These are phyloP conservation scores for Mikania micrantha DNA, from an alignment of 129 eudicot genomes.

Conservation along the genomic window DNA sequence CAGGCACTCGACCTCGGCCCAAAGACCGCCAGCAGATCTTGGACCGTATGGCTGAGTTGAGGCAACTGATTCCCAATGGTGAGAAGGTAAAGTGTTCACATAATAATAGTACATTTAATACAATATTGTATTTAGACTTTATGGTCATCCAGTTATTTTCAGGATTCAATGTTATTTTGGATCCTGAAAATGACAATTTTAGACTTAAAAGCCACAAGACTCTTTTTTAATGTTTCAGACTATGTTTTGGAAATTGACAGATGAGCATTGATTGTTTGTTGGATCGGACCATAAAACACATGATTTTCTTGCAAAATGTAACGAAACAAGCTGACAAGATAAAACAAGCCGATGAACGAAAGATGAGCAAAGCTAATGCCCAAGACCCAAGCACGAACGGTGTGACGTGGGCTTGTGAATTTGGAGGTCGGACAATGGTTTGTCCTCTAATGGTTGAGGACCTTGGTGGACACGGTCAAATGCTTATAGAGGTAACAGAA, in stretches of 20 bases:
- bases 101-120: not conserved
- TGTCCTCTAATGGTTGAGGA: constrained; percentile 83
- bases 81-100: constrained; percentile 49
- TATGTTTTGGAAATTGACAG: constrained; percentile 30
- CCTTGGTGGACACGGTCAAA: constrained; percentile 64
- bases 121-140: constrained; percentile 2
- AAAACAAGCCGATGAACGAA: constrained; percentile 38
- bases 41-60: constrained; percentile 83
- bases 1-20: constrained; percentile 79
- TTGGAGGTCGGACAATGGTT: constrained; percentile 47
- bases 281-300: constrained; percentile 82
- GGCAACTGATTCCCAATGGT: constrained; percentile 88
- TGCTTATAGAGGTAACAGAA: constrained; percentile 71
- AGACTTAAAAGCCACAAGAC: constrained; percentile 4
- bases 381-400: constrained; percentile 31
- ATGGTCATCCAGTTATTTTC: not conserved
- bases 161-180: too few species aligned
- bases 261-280: constrained; percentile 87
- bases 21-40: constrained; percentile 85
- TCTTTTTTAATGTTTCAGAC: not conserved
- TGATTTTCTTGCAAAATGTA: constrained; percentile 78
- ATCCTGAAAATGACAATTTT: too few species aligned
- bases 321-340: constrained; percentile 53
- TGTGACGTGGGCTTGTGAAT: constrained; percentile 87
- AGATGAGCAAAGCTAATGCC: constrained; percentile 32